phyloP scores from a whole-genome alignment of 2,329 filamentous ascomycete species.

The Fonsecaea multimorphosa region DNA sequence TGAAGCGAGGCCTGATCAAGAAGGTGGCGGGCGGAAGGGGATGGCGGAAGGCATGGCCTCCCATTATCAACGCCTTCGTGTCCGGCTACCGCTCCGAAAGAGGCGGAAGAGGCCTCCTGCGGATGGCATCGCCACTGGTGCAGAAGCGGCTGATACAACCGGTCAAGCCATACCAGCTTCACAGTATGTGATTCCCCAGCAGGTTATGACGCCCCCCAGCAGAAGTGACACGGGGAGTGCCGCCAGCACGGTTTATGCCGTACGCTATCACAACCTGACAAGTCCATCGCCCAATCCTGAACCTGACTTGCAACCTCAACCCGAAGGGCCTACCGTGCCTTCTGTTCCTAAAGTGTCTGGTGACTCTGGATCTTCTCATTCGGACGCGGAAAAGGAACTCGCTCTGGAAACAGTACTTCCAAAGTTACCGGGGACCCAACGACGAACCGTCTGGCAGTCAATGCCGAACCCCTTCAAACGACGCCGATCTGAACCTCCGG shows the following conservation, averaged over 20 bases:
- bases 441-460: conserved; percentile 55
- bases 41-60: conserved; percentile 20
- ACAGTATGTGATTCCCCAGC: conserved; percentile 37
- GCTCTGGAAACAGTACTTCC: conserved; percentile 36
- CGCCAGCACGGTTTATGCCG: conserved; percentile 68
- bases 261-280: conserved; percentile 64
- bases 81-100: conserved; percentile 30
- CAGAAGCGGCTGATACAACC: conserved; percentile 31
- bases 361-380: conserved; percentile 21
- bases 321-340: not conserved
- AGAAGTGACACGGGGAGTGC: conserved; percentile 67
- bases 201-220: conserved; percentile 63
- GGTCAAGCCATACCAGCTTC: conserved; percentile 49
- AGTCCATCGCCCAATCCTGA: conserved; percentile 50
- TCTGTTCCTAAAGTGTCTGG: conserved; percentile 22
- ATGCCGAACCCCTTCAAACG: conserved; percentile 65
- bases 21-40: conserved; percentile 22
- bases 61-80: conserved; percentile 26
- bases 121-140: conserved; percentile 32
- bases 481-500: conserved; percentile 63
- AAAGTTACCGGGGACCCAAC: conserved; percentile 38
- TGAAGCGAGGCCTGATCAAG: conserved; percentile 17
- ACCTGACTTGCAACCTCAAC: conserved; percentile 7
- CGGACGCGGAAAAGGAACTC: conserved; percentile 29
- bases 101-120: conserved; percentile 26